Evolutionary conservation across 805 yeast genomes (phyloP).

Genomic region (Ogataea pignaliae): DNA sequence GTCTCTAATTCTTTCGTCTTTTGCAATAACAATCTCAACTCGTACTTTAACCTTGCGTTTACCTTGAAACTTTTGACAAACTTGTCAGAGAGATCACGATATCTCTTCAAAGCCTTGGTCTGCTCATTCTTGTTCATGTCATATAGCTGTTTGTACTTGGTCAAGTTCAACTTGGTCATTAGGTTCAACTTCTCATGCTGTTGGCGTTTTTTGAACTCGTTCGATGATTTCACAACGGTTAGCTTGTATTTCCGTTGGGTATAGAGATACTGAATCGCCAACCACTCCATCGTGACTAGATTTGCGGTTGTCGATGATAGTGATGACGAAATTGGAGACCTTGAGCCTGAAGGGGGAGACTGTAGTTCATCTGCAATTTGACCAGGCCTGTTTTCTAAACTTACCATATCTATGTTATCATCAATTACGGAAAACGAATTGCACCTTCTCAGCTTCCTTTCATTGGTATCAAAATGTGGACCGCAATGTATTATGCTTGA

Average conservation of each 20-base stretch:
- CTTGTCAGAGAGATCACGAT: conserved; percentile 31
- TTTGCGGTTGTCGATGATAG: conserved; percentile 8
- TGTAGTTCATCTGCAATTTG: background rate
- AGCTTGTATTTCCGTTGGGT: conserved; percentile 16
- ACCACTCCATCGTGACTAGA: conserved; percentile 17
- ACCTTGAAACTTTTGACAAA: conserved; percentile 48
- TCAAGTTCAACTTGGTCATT: conserved; percentile 16
- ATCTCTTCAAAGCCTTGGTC: conserved; percentile 17
- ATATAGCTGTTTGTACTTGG: conserved; percentile 7
- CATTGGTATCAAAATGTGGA: conserved; percentile 1
- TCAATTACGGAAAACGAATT: conserved; percentile 31
- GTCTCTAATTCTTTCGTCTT: conserved; percentile 68
- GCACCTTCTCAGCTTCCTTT: conserved; percentile 25
- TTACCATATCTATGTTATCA: conserved; percentile 13
- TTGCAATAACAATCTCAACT: conserved; percentile 51
- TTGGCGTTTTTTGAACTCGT: conserved; percentile 12
- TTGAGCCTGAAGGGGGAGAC: no score
- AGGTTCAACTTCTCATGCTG: conserved; percentile 13
- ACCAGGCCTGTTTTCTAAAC: conserved; percentile 5
- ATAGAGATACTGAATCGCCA: conserved; percentile 23
- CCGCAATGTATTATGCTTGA: conserved; percentile 8
- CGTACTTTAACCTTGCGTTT: conserved; percentile 61
- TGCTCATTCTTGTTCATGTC: conserved; percentile 12
- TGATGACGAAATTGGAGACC: conserved; percentile 1
- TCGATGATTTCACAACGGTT: conserved; percentile 16